Percentiles rank a stretch among this genome's conserved stretches.
Conservation (phyloP, 306 rosid genomes). For the cucumber (Cucumis sativus) region Cucumber_9930_V3 NC_026655.2:9143501-9144000, state of each 20-base stretch:
- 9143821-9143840: not conserved
- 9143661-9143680: not conserved
- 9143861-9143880: not conserved
- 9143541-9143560: conserved; percentile 18
- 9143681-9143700: not conserved
- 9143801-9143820: not conserved
- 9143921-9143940: not conserved
- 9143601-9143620: conserved; percentile 19
- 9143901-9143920: not conserved
- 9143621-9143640: not conserved
- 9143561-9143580: conserved; percentile 21
- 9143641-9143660: not conserved
- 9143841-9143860: not conserved
- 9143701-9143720: not conserved
- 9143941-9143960: no score
- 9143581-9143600: conserved; percentile 20
- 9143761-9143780: not conserved
- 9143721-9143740: not conserved
- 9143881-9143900: not conserved
- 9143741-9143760: not conserved
- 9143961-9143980: no score
- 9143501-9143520: conserved; percentile 21
- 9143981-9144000: no score
- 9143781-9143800: not conserved
- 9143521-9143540: conserved; percentile 20